These are phyloP conservation scores for Mortierella alpina DNA, from an alignment of 192 early-diverging fungal species.

Conservation along the genomic window DNA sequence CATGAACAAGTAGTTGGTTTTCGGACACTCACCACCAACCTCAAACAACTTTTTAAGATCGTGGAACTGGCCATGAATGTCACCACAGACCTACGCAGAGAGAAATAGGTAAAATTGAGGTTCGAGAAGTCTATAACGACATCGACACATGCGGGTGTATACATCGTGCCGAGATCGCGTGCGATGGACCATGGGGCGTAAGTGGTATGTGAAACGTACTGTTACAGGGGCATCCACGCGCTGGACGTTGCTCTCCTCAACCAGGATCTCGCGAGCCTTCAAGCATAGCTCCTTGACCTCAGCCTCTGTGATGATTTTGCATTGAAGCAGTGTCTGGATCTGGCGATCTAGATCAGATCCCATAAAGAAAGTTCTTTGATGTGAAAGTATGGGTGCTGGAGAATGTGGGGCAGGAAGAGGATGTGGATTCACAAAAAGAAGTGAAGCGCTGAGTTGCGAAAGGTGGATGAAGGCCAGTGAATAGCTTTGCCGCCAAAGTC, in stretches of 20 bases:
- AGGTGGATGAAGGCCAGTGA: not conserved
- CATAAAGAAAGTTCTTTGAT: constrained; percentile 18
- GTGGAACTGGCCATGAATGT: constrained; percentile 98
- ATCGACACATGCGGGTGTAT: not conserved
- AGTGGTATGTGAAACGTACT: constrained; percentile 50
- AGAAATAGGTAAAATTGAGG: not conserved
- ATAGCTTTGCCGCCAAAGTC: too few species aligned
- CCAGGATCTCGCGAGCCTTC: constrained; percentile 94
- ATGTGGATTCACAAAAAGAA: not conserved
- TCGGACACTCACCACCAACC: constrained; percentile 94
- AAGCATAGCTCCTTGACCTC: constrained; percentile 95
- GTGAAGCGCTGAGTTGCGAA: not conserved
- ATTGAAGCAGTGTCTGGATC: constrained; percentile 89
- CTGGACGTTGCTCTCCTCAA: constrained; percentile 97
- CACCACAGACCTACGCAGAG: constrained; percentile 79
- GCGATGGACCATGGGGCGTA: too few species aligned
- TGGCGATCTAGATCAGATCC: constrained; percentile 63
- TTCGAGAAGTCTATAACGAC: too few species aligned
- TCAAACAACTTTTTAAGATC: constrained; percentile 94
- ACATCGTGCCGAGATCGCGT: not conserved
- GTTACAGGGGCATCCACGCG: constrained; percentile 96
- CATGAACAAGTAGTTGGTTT: constrained; percentile 99
- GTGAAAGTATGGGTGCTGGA: not conserved
- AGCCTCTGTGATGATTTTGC: constrained; percentile 92
- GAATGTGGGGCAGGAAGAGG: not conserved